Conservation (phyloP, 176 grass and related monocot genomes). For the Eragrostis curvula region DNA sequence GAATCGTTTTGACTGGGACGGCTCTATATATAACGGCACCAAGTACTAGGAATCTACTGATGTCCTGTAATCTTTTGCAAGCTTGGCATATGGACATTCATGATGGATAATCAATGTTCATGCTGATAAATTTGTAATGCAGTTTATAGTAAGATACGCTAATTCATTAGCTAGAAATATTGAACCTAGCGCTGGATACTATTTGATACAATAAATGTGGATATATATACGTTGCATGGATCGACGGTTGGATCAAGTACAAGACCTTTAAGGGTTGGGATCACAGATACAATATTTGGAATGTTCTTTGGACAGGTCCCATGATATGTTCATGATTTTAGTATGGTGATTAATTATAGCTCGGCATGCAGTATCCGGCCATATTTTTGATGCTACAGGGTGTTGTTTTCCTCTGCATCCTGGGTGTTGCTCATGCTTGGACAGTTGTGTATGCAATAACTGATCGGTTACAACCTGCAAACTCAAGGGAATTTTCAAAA, state of each 20-base stretch:
- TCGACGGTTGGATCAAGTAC: not conserved
- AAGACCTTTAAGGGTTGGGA: not conserved
- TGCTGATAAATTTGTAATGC: not conserved
- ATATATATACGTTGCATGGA: not conserved
- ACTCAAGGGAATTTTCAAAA: too few relatives aligned
- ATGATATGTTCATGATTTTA: not conserved
- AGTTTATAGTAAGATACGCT: not conserved
- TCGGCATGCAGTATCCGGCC: not conserved
- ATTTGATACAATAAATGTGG: not conserved
- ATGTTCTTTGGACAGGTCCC: not conserved
- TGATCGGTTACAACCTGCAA: too few relatives aligned
- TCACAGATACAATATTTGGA: not conserved
- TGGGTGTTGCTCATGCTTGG: too few relatives aligned
- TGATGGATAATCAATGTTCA: not conserved
- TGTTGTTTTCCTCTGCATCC: not conserved
- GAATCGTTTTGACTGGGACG: not conserved
- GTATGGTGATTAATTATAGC: not conserved
- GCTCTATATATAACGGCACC: not conserved
- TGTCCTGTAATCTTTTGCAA: not conserved
- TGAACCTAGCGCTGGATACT: not conserved
- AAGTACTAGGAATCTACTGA: not conserved
- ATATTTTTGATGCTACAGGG: not conserved
- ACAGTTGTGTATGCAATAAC: too few relatives aligned
- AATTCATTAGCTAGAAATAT: not conserved
- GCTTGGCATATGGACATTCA: not conserved